Evolutionary conservation across 257 asterid genomes (phyloP).

Genomic region (Solanum dulcamara): DNA sequence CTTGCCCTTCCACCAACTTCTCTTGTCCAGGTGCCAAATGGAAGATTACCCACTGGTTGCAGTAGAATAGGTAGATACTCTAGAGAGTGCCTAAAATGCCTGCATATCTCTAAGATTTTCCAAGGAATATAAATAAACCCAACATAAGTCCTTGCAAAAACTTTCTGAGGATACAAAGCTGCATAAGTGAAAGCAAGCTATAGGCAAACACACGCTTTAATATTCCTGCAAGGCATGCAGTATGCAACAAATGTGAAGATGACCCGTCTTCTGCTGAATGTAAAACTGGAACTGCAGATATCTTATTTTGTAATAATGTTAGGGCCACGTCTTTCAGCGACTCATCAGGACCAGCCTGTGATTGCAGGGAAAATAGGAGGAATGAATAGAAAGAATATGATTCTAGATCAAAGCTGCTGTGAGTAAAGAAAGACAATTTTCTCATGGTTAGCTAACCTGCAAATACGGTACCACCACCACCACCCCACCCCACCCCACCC

Average conservation of each 20-base stretch:
- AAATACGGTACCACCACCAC: background rate
- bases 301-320: constrained; percentile 42
- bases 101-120: constrained; percentile 38
- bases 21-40: constrained; percentile 47
- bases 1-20: constrained; percentile 26
- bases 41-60: constrained; percentile 47
- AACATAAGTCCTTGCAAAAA: background rate
- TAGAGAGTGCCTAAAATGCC: constrained; percentile 36
- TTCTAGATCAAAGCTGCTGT: background rate
- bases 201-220: constrained; percentile 25
- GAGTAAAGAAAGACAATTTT: background rate
- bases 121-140: background rate
- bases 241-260: constrained; percentile 32
- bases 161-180: background rate
- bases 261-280: constrained; percentile 36
- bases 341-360: constrained; percentile 72
- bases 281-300: constrained; percentile 48
- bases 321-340: constrained; percentile 41
- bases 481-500: background rate
- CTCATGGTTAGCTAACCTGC: background rate
- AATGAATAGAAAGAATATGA: background rate
- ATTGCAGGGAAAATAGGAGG: background rate
- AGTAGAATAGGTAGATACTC: constrained; percentile 44
- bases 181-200: background rate
- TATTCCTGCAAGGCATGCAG: constrained; percentile 49